Conservation (phyloP, 345 rosid genomes). For the Dimocarpus longan region DNA sequence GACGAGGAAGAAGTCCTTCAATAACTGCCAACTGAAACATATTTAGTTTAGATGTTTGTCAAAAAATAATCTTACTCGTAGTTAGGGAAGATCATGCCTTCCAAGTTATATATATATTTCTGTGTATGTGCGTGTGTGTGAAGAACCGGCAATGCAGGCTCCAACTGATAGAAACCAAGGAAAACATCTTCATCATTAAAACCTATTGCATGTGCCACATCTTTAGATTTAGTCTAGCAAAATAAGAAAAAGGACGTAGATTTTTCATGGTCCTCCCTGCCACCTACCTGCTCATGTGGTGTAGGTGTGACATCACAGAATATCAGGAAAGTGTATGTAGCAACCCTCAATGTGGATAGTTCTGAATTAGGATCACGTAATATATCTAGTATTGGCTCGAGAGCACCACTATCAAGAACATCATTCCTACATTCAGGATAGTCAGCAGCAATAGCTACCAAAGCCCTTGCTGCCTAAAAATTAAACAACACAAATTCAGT, state of each 20-base stretch:
- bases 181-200: conserved; percentile 3
- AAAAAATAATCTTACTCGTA: too few species aligned
- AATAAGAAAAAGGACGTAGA: background rate
- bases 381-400: conserved; percentile 46
- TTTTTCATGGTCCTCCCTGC: background rate
- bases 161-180: conserved; percentile 50
- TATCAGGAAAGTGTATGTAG: conserved; percentile 25
- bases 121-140: too few species aligned
- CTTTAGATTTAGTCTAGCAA: background rate
- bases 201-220: background rate
- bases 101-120: too few species aligned
- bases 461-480: conserved; percentile 71
- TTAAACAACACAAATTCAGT: conserved; percentile 12
- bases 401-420: conserved; percentile 41
- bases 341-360: conserved; percentile 72
- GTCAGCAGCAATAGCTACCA: conserved; percentile 80
- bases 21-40: too few species aligned
- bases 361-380: conserved; percentile 54
- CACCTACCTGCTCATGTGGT: too few species aligned
- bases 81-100: too few species aligned
- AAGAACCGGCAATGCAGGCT: conserved; percentile 76
- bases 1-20: too few species aligned
- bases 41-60: too few species aligned
- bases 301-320: background rate
- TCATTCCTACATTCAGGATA: conserved; percentile 70